phyloP scores from a whole-genome alignment of 192 early-diverging fungal species.

The Coemansia javaensis region DNA sequence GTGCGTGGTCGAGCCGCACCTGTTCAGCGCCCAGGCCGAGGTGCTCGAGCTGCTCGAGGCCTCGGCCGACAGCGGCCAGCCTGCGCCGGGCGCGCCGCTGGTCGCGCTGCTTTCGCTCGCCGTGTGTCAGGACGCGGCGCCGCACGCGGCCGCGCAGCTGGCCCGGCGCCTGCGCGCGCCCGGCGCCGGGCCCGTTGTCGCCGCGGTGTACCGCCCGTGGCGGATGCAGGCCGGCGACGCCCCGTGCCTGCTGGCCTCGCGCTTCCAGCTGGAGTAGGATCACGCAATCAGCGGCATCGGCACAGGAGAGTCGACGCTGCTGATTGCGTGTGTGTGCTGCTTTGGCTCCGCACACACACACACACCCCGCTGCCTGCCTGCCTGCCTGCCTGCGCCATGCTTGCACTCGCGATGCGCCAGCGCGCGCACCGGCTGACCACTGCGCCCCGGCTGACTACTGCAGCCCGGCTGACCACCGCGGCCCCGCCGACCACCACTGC shows the following conservation, averaged over 20 bases:
- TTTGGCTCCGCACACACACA: no score
- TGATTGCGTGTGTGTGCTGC: no score
- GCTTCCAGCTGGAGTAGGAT: conserved; percentile 12
- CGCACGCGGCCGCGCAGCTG: conserved; percentile 16
- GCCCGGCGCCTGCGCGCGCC: neutral
- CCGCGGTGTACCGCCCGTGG: conserved; percentile 27
- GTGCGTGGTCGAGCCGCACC: conserved; percentile 15
- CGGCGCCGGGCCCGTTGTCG: neutral
- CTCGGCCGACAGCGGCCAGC: neutral
- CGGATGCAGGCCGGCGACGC: conserved; percentile 17
- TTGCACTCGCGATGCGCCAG: no score
- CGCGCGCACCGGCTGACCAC: no score
- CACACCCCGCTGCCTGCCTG: no score
- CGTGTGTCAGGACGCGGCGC: conserved; percentile 19
- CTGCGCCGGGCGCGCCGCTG: conserved; percentile 13
- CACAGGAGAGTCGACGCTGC: no score
- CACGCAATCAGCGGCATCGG: neutral
- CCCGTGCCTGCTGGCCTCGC: conserved; percentile 23
- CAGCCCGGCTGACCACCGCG: no score
- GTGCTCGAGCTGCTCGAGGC: conserved; percentile 5
- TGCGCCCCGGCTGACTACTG: no score
- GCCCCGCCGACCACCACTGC: no score
- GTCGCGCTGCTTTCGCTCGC: conserved; percentile 28
- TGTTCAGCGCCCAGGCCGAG: conserved; percentile 17
- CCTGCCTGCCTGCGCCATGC: no score